A percentile compares a stretch with the other conserved stretches of the same genome.
phyloP scores from a whole-genome alignment of 2,329 filamentous ascomycete genomes.

The Colletotrichum brevisporum region DNA sequence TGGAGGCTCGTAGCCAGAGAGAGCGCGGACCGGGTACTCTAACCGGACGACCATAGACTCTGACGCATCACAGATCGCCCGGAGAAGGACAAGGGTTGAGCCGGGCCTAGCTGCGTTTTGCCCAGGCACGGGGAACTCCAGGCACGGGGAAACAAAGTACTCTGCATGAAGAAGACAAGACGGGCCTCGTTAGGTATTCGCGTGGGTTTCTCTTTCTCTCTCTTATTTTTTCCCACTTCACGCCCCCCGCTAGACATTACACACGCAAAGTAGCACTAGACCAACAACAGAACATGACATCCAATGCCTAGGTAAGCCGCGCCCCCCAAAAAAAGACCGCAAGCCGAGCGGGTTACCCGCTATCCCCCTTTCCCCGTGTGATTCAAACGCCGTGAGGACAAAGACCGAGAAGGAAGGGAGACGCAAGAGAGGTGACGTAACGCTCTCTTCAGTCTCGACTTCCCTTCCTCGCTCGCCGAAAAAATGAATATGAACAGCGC shows the following conservation, averaged over 20 bases:
- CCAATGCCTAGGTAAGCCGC: slow-evolving; percentile 4
- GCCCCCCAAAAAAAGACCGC: not conserved
- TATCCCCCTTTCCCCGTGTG: not conserved
- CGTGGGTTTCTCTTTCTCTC: not conserved
- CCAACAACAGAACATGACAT: slow-evolving; percentile 6
- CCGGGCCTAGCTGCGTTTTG: not conserved
- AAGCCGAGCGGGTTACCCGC: not conserved
- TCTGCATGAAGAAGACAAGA: not conserved
- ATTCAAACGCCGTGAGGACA: slow-evolving; percentile 7
- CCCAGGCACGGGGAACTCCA: not conserved
- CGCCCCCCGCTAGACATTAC: slow-evolving; percentile 13
- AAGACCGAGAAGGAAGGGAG: not conserved
- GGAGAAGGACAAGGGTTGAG: not conserved
- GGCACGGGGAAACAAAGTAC: not conserved
- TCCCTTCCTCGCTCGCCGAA: not conserved
- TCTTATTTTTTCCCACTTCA: not conserved
- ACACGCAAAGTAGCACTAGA: slow-evolving; percentile 6
- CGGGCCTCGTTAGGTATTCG: not conserved
- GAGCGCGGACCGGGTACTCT: no score
- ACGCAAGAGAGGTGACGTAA: not conserved
- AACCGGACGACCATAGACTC: no score
- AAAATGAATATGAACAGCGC: not conserved
- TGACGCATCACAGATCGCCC: not conserved
- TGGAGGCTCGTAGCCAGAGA: no score
- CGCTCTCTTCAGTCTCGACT: no score